phyloP scores from a whole-genome alignment of 495 filamentous ascomycete species.

The Lophiostoma macrostomum region DNA sequence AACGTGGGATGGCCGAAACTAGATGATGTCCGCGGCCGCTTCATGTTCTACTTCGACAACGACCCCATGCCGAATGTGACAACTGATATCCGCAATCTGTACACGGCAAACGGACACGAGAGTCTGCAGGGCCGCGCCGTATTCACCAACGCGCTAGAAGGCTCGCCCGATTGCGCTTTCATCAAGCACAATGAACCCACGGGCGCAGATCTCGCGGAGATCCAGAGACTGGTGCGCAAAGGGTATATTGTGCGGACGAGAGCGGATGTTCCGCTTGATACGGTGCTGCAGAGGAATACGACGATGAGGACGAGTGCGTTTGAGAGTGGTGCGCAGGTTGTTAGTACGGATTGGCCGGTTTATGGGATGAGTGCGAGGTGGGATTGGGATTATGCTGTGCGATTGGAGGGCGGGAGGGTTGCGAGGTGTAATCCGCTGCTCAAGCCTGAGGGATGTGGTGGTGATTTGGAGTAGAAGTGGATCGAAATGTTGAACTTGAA shows the following conservation, averaged over 20 bases:
- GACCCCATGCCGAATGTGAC: constrained; percentile 26
- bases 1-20: constrained; percentile 35
- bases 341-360: constrained; percentile 19
- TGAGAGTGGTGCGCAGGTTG: constrained; percentile 20
- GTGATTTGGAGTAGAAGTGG: constrained; percentile 11
- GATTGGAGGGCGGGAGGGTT: constrained; percentile 8
- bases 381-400: constrained; percentile 18
- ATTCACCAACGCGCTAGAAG: constrained; percentile 38
- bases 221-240: constrained; percentile 35
- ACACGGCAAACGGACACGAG: constrained; percentile 23
- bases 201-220: constrained; percentile 27
- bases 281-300: constrained; percentile 21
- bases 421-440: constrained; percentile 20
- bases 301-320: constrained; percentile 17
- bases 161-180: constrained; percentile 33
- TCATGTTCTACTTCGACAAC: constrained; percentile 38
- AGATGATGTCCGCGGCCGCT: constrained; percentile 8
- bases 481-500: too few species aligned
- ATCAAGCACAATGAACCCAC: constrained; percentile 37
- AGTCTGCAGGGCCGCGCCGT: constrained; percentile 34
- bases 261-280: constrained; percentile 34
- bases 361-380: constrained; percentile 15
- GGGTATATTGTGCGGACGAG: constrained; percentile 39
- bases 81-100: constrained; percentile 25
- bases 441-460: neutral